phyloP scores from a whole-genome alignment of 805 yeast genomes.

The Ogataea corticis region DNA sequence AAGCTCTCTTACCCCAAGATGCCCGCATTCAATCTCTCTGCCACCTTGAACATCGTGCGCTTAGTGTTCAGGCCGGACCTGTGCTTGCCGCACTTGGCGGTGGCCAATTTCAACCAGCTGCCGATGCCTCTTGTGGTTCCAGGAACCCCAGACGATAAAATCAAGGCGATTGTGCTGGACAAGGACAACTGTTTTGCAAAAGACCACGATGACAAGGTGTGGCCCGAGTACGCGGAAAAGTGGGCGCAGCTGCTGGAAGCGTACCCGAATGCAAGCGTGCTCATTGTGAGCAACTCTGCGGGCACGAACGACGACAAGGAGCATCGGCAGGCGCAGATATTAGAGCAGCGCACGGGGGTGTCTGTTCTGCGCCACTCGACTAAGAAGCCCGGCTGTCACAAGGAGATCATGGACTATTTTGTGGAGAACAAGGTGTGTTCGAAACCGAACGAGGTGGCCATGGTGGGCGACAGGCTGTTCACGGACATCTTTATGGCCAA shows the following conservation, averaged over 20 bases:
- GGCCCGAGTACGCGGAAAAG: conserved; percentile 62
- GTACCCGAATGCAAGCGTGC: conserved; percentile 63
- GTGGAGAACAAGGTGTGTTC: conserved; percentile 43
- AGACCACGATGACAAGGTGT: conserved; percentile 75
- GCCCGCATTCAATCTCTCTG: conserved; percentile 57
- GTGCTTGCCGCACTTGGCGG: conserved; percentile 66
- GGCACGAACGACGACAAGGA: conserved; percentile 78
- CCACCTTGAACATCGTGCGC: conserved; percentile 66
- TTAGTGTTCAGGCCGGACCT: conserved; percentile 63
- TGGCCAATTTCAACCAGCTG: conserved; percentile 45
- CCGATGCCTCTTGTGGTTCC: conserved; percentile 29
- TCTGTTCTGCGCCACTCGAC: conserved; percentile 68
- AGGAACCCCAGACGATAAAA: conserved; percentile 31
- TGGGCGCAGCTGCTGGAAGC: conserved; percentile 57
- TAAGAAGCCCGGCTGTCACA: conserved; percentile 80
- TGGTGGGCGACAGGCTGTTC: conserved; percentile 87
- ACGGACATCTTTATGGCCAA: conserved; percentile 96
- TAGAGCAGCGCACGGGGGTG: conserved; percentile 69
- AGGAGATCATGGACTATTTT: conserved; percentile 66
- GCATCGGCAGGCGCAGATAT: conserved; percentile 55
- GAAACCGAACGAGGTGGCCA: conserved; percentile 65
- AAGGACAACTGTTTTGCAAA: conserved; percentile 95
- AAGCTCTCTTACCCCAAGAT: background rate
- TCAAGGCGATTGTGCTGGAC: conserved; percentile 82
- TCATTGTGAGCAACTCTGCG: conserved; percentile 90